These are phyloP conservation scores for Malassezia nana DNA, from an alignment of 1,284 basidiomycete genomes.

Conservation along the genomic window DNA sequence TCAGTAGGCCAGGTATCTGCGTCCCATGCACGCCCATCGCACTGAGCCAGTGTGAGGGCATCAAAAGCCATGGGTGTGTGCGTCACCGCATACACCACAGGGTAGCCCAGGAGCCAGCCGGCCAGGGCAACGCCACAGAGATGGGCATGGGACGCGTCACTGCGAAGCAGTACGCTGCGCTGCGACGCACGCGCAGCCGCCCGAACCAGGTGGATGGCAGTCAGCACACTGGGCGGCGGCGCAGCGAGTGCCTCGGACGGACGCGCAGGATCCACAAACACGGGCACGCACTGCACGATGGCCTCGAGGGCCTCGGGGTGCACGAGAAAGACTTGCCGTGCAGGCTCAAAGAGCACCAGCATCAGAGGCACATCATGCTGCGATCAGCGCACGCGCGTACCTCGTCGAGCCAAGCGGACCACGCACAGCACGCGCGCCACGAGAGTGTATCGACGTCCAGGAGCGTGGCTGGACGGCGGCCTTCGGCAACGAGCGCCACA, in stretches of 20 bases:
- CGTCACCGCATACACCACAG: slow-evolving; percentile 5
- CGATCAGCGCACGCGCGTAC: neutral
- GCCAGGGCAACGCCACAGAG: neutral
- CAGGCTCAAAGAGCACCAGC: neutral
- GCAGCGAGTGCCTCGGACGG: neutral
- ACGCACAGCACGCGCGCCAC: neutral
- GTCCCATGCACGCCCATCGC: neutral
- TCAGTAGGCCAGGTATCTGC: neutral
- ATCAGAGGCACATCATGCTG: neutral
- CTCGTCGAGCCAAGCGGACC: neutral
- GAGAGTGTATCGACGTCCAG: neutral
- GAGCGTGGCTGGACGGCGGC: neutral
- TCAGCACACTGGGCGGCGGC: neutral
- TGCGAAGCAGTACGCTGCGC: neutral
- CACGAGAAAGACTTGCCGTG: slow-evolving; percentile 11
- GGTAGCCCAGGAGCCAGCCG: slow-evolving; percentile 13
- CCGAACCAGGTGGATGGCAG: neutral
- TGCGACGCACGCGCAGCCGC: neutral
- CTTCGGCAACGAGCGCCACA: neutral
- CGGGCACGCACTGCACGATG: neutral
- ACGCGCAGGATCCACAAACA: slow-evolving; percentile 1
- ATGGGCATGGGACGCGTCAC: neutral
- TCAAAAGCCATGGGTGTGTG: neutral
- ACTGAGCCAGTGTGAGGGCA: neutral
- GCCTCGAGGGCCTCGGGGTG: neutral